These are phyloP conservation scores for Parafenestella ontariensis DNA, from an alignment of 2,329 filamentous ascomycete species.

Conservation along the genomic window DNA sequence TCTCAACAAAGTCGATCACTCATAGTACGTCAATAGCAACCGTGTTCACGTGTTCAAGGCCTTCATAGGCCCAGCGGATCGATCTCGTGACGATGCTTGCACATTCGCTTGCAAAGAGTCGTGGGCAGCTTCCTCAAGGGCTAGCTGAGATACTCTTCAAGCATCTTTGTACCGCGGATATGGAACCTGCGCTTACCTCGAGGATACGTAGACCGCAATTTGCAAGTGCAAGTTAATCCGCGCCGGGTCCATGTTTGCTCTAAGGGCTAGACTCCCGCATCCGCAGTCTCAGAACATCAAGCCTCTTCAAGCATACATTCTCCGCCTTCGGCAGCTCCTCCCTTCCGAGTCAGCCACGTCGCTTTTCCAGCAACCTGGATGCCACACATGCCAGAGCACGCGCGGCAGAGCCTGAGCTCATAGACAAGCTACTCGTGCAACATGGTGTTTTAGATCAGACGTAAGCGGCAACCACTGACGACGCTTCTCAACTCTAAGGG, in stretches of 20 bases:
- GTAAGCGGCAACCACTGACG: background rate
- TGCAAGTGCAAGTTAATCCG: background rate
- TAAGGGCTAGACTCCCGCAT: background rate
- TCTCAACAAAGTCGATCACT: background rate
- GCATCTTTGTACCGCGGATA: background rate
- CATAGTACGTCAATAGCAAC: background rate
- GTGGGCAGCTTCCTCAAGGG: background rate
- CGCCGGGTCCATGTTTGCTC: background rate
- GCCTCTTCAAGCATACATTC: background rate
- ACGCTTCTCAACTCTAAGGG: too few relatives aligned
- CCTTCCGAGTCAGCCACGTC: background rate
- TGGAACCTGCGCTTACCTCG: background rate
- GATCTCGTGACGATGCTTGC: background rate
- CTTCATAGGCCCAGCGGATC: background rate
- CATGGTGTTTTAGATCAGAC: background rate
- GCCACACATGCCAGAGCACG: background rate
- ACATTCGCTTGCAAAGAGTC: background rate
- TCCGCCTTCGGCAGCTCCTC: background rate
- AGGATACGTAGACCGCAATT: background rate
- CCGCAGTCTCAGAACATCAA: background rate
- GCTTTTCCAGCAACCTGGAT: background rate
- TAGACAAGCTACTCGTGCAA: background rate
- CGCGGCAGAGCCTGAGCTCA: background rate
- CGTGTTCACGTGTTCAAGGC: background rate
- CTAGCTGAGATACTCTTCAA: background rate